phyloP scores from a whole-genome alignment of 1,284 basidiomycete genomes.

The Schizopora paradoxa region DNA sequence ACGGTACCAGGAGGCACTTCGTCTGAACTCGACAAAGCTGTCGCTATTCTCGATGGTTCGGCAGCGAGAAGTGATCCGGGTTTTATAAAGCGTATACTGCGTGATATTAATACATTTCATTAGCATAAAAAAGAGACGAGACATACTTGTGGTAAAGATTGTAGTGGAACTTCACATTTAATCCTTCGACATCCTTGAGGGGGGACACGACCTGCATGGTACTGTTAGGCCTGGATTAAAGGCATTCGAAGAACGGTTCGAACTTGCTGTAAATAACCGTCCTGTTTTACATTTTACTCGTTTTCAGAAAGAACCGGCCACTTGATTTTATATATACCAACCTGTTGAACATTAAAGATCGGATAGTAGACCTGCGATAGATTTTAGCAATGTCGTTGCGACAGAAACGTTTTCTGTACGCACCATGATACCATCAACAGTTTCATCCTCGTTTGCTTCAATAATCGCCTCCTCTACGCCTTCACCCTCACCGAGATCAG shows the following conservation, averaged over 20 bases:
- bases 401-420: slow-evolving; percentile 23
- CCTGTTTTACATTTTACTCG: slow-evolving; percentile 41
- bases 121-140: slow-evolving; percentile 2
- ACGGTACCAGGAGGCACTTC: slow-evolving; percentile 75
- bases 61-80: slow-evolving; percentile 53
- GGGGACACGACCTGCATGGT: slow-evolving; percentile 78
- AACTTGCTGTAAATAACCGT: slow-evolving; percentile 93
- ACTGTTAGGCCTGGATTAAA: neutral
- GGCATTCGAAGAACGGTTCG: slow-evolving; percentile 11
- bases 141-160: slow-evolving; percentile 94
- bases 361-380: slow-evolving; percentile 82
- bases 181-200: slow-evolving; percentile 94
- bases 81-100: slow-evolving; percentile 69
- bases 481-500: slow-evolving; percentile 50
- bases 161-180: slow-evolving; percentile 95
- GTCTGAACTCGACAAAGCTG: slow-evolving; percentile 45
- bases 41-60: slow-evolving; percentile 24
- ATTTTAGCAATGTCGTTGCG: slow-evolving; percentile 13
- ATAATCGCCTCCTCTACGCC: slow-evolving; percentile 94
- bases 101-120: slow-evolving; percentile 6
- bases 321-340: slow-evolving; percentile 31
- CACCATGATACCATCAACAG: slow-evolving; percentile 95
- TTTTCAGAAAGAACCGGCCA: slow-evolving; percentile 14
- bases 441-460: slow-evolving; percentile 84
- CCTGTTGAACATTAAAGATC: slow-evolving; percentile 83